Percentiles rank a stretch among this genome's conserved stretches.
Evolutionary conservation across 345 rosid species (phyloP).

Genomic region (Firmiana major): DNA sequence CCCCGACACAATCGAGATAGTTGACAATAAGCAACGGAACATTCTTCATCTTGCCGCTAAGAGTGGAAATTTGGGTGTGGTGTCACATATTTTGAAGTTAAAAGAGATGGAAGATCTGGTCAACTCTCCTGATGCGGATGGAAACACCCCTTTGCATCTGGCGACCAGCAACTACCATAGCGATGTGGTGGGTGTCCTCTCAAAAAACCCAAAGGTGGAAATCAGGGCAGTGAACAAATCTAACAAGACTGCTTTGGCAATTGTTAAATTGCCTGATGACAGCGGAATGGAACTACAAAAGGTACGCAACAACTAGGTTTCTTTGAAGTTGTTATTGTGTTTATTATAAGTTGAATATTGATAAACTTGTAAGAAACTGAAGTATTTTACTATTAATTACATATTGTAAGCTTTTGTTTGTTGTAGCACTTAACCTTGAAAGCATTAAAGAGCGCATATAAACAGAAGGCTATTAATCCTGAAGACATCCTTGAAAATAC

Average conservation of each 20-base stretch:
- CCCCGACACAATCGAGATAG: neutral
- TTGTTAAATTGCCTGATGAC: neutral
- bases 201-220: neutral
- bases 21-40: neutral
- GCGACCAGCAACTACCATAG: neutral
- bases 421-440: neutral
- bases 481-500: too few relatives aligned
- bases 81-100: neutral
- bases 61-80: neutral
- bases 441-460: neutral
- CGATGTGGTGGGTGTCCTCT: neutral
- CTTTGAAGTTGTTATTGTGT: too few relatives aligned
- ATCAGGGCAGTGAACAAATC: neutral
- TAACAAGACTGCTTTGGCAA: neutral
- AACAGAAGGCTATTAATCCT: neutral
- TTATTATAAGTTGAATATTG: too few relatives aligned
- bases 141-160: conserved; percentile 12
- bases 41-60: conserved; percentile 8
- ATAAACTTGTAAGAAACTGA: too few relatives aligned
- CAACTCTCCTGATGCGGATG: neutral
- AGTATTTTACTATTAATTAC: too few relatives aligned
- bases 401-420: too few relatives aligned
- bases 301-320: neutral
- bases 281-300: neutral
- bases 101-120: neutral